A percentile compares a stretch with the other conserved stretches of the same genome.
phyloP scores from a whole-genome alignment of 176 grass and related monocot species.

The Secale cereale region DNA sequence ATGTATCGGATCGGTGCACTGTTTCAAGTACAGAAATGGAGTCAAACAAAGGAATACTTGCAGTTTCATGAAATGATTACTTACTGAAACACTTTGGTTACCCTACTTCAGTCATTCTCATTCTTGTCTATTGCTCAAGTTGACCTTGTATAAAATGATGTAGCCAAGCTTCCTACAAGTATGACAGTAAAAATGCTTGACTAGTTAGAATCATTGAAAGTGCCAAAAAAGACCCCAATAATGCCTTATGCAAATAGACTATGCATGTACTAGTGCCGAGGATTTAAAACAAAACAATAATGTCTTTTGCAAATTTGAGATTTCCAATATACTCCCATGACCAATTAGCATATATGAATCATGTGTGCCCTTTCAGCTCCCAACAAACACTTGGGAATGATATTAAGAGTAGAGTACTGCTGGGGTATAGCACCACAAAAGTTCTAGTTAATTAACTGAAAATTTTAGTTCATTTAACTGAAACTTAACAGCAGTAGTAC shows the following conservation, averaged over 20 bases:
- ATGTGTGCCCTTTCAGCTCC: background rate
- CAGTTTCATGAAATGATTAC: background rate
- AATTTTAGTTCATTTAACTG: no score
- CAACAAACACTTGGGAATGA: background rate
- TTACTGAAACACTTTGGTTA: background rate
- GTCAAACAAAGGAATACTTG: conserved; percentile 1
- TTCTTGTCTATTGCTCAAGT: conserved; percentile 5
- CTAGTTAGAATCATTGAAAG: background rate
- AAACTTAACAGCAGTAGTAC: no score
- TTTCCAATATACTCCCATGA: conserved; percentile 2
- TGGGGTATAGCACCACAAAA: no score
- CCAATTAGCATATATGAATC: conserved; percentile 10
- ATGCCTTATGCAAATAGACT: background rate
- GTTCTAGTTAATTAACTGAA: no score
- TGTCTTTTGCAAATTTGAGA: background rate
- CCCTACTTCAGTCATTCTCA: background rate
- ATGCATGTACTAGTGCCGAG: background rate
- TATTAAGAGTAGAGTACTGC: no score
- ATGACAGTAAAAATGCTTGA: background rate
- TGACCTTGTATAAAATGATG: background rate
- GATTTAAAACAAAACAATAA: conserved; percentile 1
- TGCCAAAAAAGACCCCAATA: background rate
- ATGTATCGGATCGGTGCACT: conserved; percentile 15
- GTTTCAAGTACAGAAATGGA: background rate
- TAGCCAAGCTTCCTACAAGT: background rate